Evolutionary conservation across 2,329 filamentous ascomycete species (phyloP), one percentile per base, ranked within the genome.

Genomic region (Plenodomus lindquistii): DNA sequence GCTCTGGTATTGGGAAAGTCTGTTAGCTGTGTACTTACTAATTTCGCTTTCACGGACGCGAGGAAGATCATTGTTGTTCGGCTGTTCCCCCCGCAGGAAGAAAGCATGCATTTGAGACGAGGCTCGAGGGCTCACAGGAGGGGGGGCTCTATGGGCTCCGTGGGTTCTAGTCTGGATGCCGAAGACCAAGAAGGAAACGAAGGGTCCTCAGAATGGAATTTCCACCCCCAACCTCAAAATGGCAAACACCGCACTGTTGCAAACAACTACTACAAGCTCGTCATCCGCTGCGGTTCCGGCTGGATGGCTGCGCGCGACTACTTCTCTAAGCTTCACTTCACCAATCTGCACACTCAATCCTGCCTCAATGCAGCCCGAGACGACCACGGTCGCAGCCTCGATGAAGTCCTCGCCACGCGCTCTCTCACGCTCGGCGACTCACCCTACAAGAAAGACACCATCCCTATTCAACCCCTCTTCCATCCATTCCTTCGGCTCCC

Each of bases 221-320:
- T 40, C 17, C 20, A 40, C 24, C 1, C 29, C 35, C 20, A 44
- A 42, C 22, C 19, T 35, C 15, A 31, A 40, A 21, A 10, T 45
- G 31, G 40, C 40, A 48, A 17, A 18, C 29, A 29, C 20, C 43
- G 9, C 27, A 42, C 22, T n/a, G 19, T 20, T 31, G n/a, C 44
- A 29, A 52, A 39, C 42, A 35, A 46, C 29, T 54, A 43, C 40
- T 70, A 70, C 41, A 55, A 52, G 19, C 44, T 70, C 16, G 59
- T 66, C 8, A 38, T 70, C 3, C 60, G 67, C 15, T 63, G 50
- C 29, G 67, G 66, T 4, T 58, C 67, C 2, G 62, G 67, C 5
- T 70, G 65, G 65, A 50, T 69, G 21, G 51, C 58, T 8, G 65
- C 66, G 5, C 56, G 66, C 15, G 61, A 68, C 6, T 69, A 60